These are phyloP conservation scores for Blastocystis sp. DNA, from an alignment of 352 stramenopile species.

Conservation along the genomic window DNA sequence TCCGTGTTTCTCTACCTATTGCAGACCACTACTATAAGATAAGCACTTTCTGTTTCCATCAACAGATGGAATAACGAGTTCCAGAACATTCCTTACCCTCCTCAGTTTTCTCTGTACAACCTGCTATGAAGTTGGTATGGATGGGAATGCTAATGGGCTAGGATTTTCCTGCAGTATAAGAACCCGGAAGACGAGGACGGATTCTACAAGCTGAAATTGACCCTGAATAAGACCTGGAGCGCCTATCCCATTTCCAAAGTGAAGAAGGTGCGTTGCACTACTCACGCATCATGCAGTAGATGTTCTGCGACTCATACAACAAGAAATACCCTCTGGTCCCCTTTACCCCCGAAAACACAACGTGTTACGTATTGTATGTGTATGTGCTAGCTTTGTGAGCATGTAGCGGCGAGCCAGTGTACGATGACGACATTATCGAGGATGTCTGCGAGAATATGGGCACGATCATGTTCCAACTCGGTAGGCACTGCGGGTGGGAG, in stretches of 20 bases:
- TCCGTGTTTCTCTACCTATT: neutral
- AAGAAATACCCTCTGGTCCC: slow-evolving; percentile 80
- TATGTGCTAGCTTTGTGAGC: slow-evolving; percentile 70
- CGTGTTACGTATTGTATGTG: slow-evolving; percentile 78
- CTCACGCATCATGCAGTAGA: slow-evolving; percentile 72
- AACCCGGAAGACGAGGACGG: slow-evolving; percentile 63
- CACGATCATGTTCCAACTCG: slow-evolving; percentile 64
- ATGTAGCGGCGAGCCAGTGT: slow-evolving; percentile 50
- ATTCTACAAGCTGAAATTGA: slow-evolving; percentile 68
- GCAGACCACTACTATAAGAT: neutral
- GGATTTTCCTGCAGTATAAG: slow-evolving; percentile 69
- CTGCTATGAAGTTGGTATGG: slow-evolving; percentile 45
- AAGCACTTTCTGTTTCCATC: neutral
- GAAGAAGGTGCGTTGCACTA: slow-evolving; percentile 27
- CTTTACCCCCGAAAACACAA: slow-evolving; percentile 70
- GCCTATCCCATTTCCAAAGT: slow-evolving; percentile 63
- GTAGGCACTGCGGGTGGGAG: neutral
- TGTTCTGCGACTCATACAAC: slow-evolving; percentile 86
- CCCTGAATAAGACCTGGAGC: slow-evolving; percentile 64
- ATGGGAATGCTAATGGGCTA: neutral
- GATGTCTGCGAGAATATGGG: slow-evolving; percentile 66
- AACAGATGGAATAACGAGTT: neutral
- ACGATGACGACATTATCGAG: slow-evolving; percentile 68
- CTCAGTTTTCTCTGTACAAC: slow-evolving; percentile 24
- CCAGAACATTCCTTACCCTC: neutral